Evolutionary conservation across 1,284 basidiomycete genomes (phyloP), one percentile per base, ranked within the genome.

Genomic region (Lignosus rhinocerotis): DNA sequence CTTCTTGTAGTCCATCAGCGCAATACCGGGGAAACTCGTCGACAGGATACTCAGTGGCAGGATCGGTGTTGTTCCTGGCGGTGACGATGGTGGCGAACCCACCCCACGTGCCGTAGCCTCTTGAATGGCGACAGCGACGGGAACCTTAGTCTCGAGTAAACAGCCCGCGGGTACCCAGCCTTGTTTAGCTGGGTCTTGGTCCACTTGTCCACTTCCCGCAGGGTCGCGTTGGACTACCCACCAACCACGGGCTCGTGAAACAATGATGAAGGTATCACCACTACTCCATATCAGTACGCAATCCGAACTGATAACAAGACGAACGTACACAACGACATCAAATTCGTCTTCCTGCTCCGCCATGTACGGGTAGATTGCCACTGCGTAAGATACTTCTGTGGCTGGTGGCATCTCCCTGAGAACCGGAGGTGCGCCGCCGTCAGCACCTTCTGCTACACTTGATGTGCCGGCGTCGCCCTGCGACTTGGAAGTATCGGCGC

Each of bases 271-370:
- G 0, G 93, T 93, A 69, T 95, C 91, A 36, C 90, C 90, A 34
- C 90, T 94, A 63, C 4, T 25, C 47, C 19, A 30, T 42, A 53
- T 69, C 31, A 56, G 55, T 46, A 25, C 19, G 39, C 36, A 19
- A 34, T 45, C n/a, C 42, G 11, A 56, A 44, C 33, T 38, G 44
- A 44, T n/a, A 47, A 32, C 16, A 62, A 50, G 30, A 47, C 54
- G 59, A 42, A 86, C 92, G 76, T 71, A 94, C 92, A 98, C 94
- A 45, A 92, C 87, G 2, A 99, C 96, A 71, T 98, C 94, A 73
- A 98, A 98, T 73, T 99, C 97, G 73, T 99, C 96, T 51, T 94
- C 92, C 70, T 96, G 90, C 75, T 98, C 95, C 9, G 95, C 94
- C 84, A 94, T 92, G 75, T 98, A 98, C 25, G 93, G 94, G 69